Evolutionary conservation across 1,284 basidiomycete genomes (phyloP).

Genomic region (Rugosomyces carneus): DNA sequence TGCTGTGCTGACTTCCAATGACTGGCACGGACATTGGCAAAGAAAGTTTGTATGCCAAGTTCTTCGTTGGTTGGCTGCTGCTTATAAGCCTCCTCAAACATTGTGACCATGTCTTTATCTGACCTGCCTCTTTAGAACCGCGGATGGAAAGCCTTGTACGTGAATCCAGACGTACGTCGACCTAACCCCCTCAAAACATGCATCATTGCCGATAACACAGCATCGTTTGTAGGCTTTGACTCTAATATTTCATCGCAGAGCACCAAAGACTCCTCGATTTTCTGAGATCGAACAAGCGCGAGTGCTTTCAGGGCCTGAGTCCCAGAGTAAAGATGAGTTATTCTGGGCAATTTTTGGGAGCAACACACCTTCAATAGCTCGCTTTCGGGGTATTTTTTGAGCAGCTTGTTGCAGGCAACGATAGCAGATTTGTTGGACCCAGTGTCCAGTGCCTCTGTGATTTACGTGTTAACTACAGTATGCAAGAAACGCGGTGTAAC

Average conservation of each 20-base stretch:
- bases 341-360: background rate
- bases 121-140: constrained; percentile 3
- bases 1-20: constrained; percentile 81
- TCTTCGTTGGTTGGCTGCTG: constrained; percentile 76
- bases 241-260: constrained; percentile 76
- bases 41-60: constrained; percentile 75
- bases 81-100: constrained; percentile 79
- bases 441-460: constrained; percentile 73
- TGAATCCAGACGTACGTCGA: constrained; percentile 47
- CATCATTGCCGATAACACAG: constrained; percentile 72
- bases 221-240: constrained; percentile 60
- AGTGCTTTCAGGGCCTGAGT: constrained; percentile 76
- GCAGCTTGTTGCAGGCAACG: constrained; percentile 74
- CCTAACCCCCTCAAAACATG: constrained; percentile 73
- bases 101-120: constrained; percentile 72
- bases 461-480: constrained; percentile 8
- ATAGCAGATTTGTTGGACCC: constrained; percentile 81
- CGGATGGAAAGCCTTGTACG: background rate
- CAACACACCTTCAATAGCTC: constrained; percentile 61
- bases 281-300: constrained; percentile 74
- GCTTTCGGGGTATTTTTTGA: constrained; percentile 75
- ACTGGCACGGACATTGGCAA: constrained; percentile 68
- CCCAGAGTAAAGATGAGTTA: constrained; percentile 8
- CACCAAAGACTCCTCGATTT: constrained; percentile 73
- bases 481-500: constrained; percentile 17